Base-by-base conservation (phyloP, 139 green algal species). In the Spirogloea muscicola region DNA sequence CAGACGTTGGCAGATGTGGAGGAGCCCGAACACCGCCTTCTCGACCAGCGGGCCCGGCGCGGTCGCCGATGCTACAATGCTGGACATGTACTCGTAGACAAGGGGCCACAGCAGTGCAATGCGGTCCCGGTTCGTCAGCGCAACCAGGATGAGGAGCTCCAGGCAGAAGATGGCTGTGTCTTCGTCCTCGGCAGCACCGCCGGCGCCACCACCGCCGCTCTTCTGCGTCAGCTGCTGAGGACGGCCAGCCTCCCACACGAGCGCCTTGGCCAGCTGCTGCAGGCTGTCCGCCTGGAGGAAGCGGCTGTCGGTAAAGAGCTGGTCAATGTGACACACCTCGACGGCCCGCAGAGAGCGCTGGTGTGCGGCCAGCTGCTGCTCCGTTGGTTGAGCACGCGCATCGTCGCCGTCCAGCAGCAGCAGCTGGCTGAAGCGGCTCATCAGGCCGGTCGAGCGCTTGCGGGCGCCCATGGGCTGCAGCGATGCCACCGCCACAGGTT, bases 101-200 rank as follows among this genome's bases (percentile, higher is more conserved):
- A 84, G 77, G 7, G 60, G 65, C 92, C 93, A 97, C 42, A 96
- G 82, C 46, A 92, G 76, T 16, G 72, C 72, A 27, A 95, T 84
- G 36, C 93, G 87, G 74, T 97, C 93, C 0, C 92, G 76, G 82
- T 97, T 98, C 58, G 89, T 85, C 67, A 97, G 74, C 51, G 92
- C 85, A 52, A 97, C 81, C 16, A 84, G 82, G 36, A 96, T 86
- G 41, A 97, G 84, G 63, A 97, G 86, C 73, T 97, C 91, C 66
- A 97, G 73, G 74, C 90, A 95, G 42, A 97, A 83, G 84, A 93
- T 82, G 10, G 86, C 79, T 1, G 84, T 87, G 52, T 90, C 87
- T 80, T 88, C 88, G 37, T 88, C 77, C 18, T 81, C 87, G n/a
- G 33, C 51, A 51, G 36, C 81, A 1, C 27, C 42, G 27, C 42